Conservation (phyloP, 2,329 filamentous ascomycete species). For the Venturia oleaginea region DNA sequence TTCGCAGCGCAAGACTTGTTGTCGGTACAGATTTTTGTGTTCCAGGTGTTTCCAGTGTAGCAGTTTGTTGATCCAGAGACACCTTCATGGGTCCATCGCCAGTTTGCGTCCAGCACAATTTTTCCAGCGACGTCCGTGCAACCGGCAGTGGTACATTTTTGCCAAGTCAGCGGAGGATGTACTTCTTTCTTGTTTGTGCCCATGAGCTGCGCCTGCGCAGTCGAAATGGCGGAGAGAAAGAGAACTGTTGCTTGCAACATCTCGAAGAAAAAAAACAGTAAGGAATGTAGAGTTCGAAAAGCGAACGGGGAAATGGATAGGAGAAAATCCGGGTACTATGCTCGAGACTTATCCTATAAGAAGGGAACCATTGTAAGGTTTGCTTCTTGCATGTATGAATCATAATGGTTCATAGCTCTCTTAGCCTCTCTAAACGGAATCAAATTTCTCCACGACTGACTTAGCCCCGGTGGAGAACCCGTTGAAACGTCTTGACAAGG, state of each 20-base stretch:
- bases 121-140: slow-evolving; percentile 29
- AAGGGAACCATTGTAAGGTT: neutral
- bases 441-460: neutral
- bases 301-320: neutral
- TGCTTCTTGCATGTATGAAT: neutral
- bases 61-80: slow-evolving; percentile 37
- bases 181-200: slow-evolving; percentile 32
- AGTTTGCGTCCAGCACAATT: slow-evolving; percentile 39
- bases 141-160: slow-evolving; percentile 30
- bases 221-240: neutral
- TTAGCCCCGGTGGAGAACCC: neutral
- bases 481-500: neutral
- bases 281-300: neutral
- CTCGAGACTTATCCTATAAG: neutral
- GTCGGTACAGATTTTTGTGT: slow-evolving; percentile 32
- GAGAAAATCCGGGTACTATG: too few relatives aligned
- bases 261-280: neutral
- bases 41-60: slow-evolving; percentile 38
- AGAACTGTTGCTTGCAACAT: neutral
- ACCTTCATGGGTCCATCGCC: slow-evolving; percentile 40
- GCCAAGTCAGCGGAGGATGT: slow-evolving; percentile 33
- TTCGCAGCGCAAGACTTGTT: slow-evolving; percentile 29
- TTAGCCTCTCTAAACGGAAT: too few relatives aligned
- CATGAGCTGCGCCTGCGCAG: slow-evolving; percentile 33
- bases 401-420: neutral